These are phyloP conservation scores for Tetracladium setigerum DNA, from an alignment of 495 filamentous ascomycete genomes.

Conservation along the genomic window DNA sequence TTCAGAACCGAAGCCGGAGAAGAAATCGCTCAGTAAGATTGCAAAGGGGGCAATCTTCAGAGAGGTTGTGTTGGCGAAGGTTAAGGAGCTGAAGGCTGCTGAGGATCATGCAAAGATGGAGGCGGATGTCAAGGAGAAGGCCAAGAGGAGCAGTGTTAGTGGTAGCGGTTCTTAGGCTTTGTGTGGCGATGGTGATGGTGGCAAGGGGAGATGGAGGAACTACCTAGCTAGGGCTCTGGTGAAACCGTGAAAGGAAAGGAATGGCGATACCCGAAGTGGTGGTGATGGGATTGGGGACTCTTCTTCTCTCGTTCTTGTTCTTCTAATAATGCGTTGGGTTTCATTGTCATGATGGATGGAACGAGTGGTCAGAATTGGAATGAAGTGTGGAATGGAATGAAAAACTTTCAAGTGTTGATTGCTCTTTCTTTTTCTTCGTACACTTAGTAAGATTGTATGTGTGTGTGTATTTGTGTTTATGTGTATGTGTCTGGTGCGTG, in stretches of 20 bases:
- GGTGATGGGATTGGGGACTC: constrained; percentile 14
- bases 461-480: too few relatives aligned
- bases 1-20: constrained; percentile 30
- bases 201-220: constrained; percentile 3
- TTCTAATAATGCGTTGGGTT: background rate
- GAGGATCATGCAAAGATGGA: constrained; percentile 67
- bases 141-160: constrained; percentile 30
- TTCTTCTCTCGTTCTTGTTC: background rate
- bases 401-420: too few relatives aligned
- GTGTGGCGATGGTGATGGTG: background rate
- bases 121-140: constrained; percentile 41
- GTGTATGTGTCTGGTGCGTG: too few relatives aligned
- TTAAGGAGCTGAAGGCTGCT: constrained; percentile 82
- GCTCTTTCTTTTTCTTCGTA: too few relatives aligned
- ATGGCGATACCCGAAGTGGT: constrained; percentile 15
- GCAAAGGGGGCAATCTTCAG: constrained; percentile 91
- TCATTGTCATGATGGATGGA: too few relatives aligned
- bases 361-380: too few relatives aligned
- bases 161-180: background rate
- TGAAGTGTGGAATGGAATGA: too few relatives aligned
- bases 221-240: constrained; percentile 2
- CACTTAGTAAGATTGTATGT: too few relatives aligned
- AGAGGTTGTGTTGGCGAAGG: constrained; percentile 95
- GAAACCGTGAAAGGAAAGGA: constrained; percentile 2
- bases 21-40: constrained; percentile 62